Conservation (phyloP, 1,284 basidiomycete species). For the Caloboletus firmus region DNA sequence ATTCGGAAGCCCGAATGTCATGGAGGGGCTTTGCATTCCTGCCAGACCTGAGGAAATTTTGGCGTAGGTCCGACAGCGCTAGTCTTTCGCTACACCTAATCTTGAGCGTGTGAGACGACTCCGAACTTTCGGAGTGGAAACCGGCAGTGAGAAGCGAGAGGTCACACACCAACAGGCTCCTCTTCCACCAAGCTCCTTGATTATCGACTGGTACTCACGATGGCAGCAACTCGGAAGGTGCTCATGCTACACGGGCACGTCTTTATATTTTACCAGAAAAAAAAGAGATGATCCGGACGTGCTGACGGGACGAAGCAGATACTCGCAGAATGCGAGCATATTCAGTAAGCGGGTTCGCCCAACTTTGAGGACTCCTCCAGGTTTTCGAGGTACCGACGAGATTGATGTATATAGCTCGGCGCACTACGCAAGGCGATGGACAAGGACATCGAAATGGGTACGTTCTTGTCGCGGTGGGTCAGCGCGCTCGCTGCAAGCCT, state of each 20-base stretch:
- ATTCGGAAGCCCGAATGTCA: background rate
- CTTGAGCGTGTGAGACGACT: background rate
- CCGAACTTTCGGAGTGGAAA: background rate
- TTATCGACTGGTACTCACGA: constrained; percentile 9
- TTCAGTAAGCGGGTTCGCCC: constrained; percentile 75
- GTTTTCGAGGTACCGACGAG: constrained; percentile 1
- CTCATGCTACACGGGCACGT: constrained; percentile 36
- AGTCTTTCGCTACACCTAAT: background rate
- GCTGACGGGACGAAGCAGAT: constrained; percentile 47
- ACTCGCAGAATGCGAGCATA: constrained; percentile 78
- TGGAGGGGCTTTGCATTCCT: background rate
- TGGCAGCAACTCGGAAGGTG: constrained; percentile 30
- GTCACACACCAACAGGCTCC: background rate
- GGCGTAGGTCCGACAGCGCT: background rate
- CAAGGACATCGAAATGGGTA: constrained; percentile 72
- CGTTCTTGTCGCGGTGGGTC: constrained; percentile 6
- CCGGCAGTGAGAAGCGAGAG: too few species aligned
- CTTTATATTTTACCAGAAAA: background rate
- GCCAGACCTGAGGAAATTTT: background rate
- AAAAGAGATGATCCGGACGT: background rate
- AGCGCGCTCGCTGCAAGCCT: background rate
- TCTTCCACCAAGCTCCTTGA: background rate
- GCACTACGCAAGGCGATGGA: constrained; percentile 71
- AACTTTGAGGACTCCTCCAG: background rate
- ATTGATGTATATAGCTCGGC: constrained; percentile 52